Conservation (phyloP, 202 grass and related monocot genomes). For the Dendrocalamus latiflorus region DNA sequence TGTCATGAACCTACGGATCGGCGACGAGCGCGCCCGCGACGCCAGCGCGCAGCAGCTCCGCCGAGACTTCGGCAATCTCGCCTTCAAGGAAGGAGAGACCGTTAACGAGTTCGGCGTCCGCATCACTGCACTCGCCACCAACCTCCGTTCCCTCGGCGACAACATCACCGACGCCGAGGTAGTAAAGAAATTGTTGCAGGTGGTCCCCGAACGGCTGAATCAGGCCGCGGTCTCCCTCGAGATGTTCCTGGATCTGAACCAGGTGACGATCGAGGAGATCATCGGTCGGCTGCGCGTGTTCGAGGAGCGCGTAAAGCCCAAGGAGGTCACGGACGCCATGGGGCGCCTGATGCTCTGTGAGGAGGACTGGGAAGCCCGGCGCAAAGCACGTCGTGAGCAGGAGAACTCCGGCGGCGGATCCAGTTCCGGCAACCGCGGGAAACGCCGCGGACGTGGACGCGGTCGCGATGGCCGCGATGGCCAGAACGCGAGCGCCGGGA, state of each 20-base stretch:
- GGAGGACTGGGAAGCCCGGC: neutral
- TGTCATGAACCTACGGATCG: no score
- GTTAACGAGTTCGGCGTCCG: neutral
- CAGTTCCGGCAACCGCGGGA: neutral
- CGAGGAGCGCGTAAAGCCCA: no score
- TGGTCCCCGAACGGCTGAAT: neutral
- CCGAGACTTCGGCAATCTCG: neutral
- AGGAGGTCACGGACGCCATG: no score
- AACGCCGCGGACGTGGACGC: no score
- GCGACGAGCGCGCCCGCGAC: neutral
- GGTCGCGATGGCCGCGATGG: neutral
- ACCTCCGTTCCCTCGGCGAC: neutral
- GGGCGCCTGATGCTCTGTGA: no score
- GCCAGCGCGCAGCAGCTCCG: no score
- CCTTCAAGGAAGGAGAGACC: neutral
- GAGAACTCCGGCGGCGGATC: neutral
- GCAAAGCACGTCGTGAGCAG: neutral
- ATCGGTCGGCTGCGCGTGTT: no score
- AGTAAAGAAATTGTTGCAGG: neutral
- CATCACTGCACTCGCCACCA: neutral
- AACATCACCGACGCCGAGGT: neutral
- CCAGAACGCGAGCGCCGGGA: no score
- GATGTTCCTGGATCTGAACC: no score
- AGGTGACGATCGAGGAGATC: no score
- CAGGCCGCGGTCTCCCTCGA: neutral